These are phyloP conservation scores for Ogataea siamensis DNA, from an alignment of 805 yeast genomes.

Conservation along the genomic window DNA sequence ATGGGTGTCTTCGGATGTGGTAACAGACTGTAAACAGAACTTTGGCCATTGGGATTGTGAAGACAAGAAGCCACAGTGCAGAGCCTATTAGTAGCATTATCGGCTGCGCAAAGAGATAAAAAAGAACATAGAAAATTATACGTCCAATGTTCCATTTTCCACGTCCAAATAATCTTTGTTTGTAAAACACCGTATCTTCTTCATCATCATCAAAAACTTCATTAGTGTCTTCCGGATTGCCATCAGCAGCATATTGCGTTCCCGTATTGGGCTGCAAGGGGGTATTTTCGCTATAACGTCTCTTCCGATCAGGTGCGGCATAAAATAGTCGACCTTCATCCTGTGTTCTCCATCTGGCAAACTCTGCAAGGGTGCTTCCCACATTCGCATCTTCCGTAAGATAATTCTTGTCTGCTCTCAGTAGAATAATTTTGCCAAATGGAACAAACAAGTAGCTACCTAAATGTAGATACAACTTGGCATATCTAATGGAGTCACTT, in stretches of 20 bases:
- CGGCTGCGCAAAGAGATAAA: slow-evolving; percentile 71
- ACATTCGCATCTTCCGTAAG: slow-evolving; percentile 83
- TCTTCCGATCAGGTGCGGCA: slow-evolving; percentile 49
- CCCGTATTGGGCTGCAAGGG: slow-evolving; percentile 15
- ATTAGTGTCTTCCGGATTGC: slow-evolving; percentile 1
- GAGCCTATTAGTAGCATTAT: slow-evolving; percentile 51
- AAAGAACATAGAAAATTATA: slow-evolving; percentile 67
- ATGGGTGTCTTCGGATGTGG: slow-evolving; percentile 86
- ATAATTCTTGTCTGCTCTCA: slow-evolving; percentile 76
- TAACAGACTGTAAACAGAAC: slow-evolving; percentile 63
- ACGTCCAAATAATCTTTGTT: slow-evolving; percentile 73
- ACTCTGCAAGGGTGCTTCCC: slow-evolving; percentile 82
- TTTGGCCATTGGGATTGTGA: slow-evolving; percentile 92
- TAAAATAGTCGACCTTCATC: slow-evolving; percentile 78
- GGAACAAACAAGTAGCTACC: slow-evolving; percentile 79
- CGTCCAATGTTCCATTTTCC: slow-evolving; percentile 90
- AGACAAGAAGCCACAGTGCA: slow-evolving; percentile 77
- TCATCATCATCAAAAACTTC: slow-evolving; percentile 27
- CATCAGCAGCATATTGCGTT: slow-evolving; percentile 1
- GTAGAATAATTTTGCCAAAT: slow-evolving; percentile 84
- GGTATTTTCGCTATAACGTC: slow-evolving; percentile 19
- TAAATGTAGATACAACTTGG: slow-evolving; percentile 54
- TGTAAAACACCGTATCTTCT: slow-evolving; percentile 28
- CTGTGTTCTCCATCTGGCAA: slow-evolving; percentile 82
- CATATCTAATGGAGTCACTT: slow-evolving; percentile 57